phyloP scores from a whole-genome alignment of 495 filamentous ascomycete genomes.

The Xylaria curta region DNA sequence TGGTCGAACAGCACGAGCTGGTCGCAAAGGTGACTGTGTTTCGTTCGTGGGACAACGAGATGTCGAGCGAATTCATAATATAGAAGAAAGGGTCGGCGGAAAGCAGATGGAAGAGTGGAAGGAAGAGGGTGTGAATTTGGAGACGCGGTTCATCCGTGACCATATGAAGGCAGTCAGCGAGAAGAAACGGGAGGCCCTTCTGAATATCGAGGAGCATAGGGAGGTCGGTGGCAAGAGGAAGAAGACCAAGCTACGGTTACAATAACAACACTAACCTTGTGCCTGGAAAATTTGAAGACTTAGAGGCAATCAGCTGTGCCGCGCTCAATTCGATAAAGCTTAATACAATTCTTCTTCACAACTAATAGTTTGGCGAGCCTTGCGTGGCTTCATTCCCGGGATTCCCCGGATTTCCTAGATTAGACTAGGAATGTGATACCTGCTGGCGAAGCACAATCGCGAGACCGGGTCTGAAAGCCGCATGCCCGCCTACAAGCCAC shows the following conservation, averaged over 20 bases:
- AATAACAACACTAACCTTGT: not conserved
- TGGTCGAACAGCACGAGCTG: conserved; percentile 92
- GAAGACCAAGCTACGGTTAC: conserved; percentile 55
- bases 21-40: conserved; percentile 77
- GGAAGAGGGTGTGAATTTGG: conserved; percentile 89
- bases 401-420: too few relatives aligned
- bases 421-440: not conserved
- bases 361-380: not conserved
- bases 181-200: conserved; percentile 86
- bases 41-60: conserved; percentile 93
- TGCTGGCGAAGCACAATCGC: not conserved
- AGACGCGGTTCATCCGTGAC: conserved; percentile 82
- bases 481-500: not conserved
- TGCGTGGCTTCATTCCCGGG: not conserved
- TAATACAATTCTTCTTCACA: conserved; percentile 3
- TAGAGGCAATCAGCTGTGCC: not conserved
- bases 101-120: conserved; percentile 78
- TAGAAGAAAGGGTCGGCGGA: conserved; percentile 80
- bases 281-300: not conserved
- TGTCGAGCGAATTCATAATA: conserved; percentile 82
- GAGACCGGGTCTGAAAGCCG: too few relatives aligned
- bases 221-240: conserved; percentile 82
- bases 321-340: not conserved
- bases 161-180: conserved; percentile 85
- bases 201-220: conserved; percentile 90